Conservation (phyloP, 1,284 basidiomycete species). For the Microbotryum intermedium region DNA sequence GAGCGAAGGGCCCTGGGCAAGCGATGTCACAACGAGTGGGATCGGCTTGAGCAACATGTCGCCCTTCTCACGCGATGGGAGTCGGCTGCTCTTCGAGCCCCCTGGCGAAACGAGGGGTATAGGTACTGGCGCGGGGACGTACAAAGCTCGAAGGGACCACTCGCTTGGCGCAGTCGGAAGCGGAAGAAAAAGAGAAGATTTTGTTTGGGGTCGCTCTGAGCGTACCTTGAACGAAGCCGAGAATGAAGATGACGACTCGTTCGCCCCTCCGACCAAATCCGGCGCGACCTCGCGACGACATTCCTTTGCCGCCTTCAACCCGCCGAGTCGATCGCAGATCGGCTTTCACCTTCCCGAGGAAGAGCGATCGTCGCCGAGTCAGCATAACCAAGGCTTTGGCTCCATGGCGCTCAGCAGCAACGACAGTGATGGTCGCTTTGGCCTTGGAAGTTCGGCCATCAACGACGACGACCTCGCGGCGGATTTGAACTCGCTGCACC, state of each 20-base stretch:
- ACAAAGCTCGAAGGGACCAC: slow-evolving; percentile 19
- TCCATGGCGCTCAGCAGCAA: neutral
- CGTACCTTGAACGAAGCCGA: slow-evolving; percentile 20
- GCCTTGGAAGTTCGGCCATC: slow-evolving; percentile 30
- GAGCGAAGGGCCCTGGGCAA: neutral
- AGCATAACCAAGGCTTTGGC: slow-evolving; percentile 4
- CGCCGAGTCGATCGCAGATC: slow-evolving; percentile 26
- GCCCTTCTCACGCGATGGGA: slow-evolving; percentile 32
- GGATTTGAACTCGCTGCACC: slow-evolving; percentile 34
- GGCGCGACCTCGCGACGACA: slow-evolving; percentile 36
- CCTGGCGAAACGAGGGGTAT: slow-evolving; percentile 3
- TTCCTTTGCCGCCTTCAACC: slow-evolving; percentile 35
- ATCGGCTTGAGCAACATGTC: slow-evolving; percentile 35
- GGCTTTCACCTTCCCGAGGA: slow-evolving; percentile 30
- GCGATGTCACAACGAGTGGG: slow-evolving; percentile 5
- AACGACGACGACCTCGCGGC: slow-evolving; percentile 35
- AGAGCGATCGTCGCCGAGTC: neutral
- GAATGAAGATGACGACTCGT: slow-evolving; percentile 32
- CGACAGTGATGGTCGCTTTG: slow-evolving; percentile 2
- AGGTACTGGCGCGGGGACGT: slow-evolving; percentile 7
- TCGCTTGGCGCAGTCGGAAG: slow-evolving; percentile 26
- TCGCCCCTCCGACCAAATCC: slow-evolving; percentile 33
- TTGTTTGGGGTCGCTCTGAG: slow-evolving; percentile 27
- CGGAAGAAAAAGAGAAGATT: slow-evolving; percentile 25
- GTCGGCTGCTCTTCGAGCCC: slow-evolving; percentile 14